These are phyloP conservation scores for Ochromonas danica DNA, from an alignment of 108 stramenopile genomes.

Conservation along the genomic window DNA sequence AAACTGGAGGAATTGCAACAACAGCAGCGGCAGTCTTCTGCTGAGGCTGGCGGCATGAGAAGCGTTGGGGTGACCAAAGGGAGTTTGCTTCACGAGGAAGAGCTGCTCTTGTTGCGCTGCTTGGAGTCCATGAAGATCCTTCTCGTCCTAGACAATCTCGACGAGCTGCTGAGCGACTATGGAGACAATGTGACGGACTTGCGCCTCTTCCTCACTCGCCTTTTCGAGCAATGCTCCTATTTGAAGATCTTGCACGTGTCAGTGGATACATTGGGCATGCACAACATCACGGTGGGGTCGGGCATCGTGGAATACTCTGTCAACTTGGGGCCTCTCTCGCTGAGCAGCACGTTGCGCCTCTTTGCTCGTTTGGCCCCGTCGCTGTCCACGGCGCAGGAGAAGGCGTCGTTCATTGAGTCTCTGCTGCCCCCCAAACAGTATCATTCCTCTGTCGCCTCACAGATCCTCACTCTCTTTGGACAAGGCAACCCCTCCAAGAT, in stretches of 20 bases:
- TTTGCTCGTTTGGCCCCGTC: slow-evolving; percentile 24
- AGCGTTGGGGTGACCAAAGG: background rate
- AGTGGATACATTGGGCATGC: background rate
- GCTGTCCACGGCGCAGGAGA: slow-evolving; percentile 29
- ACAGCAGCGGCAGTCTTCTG: too few relatives aligned
- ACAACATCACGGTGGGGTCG: slow-evolving; percentile 3
- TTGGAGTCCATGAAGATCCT: slow-evolving; percentile 56
- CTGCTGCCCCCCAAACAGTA: background rate
- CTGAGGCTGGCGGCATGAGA: too few relatives aligned
- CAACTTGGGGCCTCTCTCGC: background rate
- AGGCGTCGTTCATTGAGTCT: slow-evolving; percentile 11
- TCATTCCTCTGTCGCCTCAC: background rate
- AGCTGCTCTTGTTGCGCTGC: slow-evolving; percentile 48
- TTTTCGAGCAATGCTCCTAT: slow-evolving; percentile 64
- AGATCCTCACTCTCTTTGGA: slow-evolving; percentile 6
- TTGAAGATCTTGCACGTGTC: slow-evolving; percentile 54
- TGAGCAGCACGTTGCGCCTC: background rate
- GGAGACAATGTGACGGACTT: slow-evolving; percentile 57
- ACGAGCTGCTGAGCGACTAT: slow-evolving; percentile 53
- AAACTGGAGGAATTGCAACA: too few relatives aligned
- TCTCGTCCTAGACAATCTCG: slow-evolving; percentile 68
- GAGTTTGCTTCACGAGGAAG: background rate
- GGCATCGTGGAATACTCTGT: background rate
- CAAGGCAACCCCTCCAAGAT: slow-evolving; percentile 6
- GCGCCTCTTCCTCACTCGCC: slow-evolving; percentile 59